These are phyloP conservation scores for fission yeast (Schizosaccharomyces pombe) DNA, from an alignment of 805 yeast genomes.

Conservation along the genomic window DNA sequence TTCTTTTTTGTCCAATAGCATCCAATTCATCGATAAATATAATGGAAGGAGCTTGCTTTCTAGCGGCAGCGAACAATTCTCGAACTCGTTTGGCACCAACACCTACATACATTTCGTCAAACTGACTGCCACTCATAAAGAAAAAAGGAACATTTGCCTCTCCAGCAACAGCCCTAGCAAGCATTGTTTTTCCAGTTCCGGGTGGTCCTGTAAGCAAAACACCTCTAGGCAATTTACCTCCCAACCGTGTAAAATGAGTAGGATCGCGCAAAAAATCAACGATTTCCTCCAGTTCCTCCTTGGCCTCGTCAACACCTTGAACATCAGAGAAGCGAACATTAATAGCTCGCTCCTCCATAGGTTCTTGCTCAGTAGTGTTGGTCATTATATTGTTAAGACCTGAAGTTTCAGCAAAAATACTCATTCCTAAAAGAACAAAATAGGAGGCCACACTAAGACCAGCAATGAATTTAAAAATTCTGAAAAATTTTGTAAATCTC, in stretches of 20 bases:
- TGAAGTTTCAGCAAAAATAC: slow-evolving; percentile 59
- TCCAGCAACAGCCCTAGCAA: slow-evolving; percentile 96
- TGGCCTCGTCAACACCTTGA: slow-evolving; percentile 94
- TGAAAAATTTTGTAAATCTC: slow-evolving; percentile 48
- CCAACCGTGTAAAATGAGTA: slow-evolving; percentile 80
- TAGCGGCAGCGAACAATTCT: slow-evolving; percentile 77
- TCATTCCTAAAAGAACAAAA: slow-evolving; percentile 57
- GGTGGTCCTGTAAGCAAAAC: slow-evolving; percentile 94
- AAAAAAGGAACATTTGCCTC: slow-evolving; percentile 97
- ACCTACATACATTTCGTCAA: slow-evolving; percentile 94
- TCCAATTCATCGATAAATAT: slow-evolving; percentile 93
- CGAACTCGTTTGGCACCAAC: slow-evolving; percentile 97
- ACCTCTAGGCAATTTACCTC: slow-evolving; percentile 95
- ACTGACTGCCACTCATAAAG: slow-evolving; percentile 95
- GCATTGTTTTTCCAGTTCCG: slow-evolving; percentile 91
- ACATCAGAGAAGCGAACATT: slow-evolving; percentile 56
- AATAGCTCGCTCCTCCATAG: slow-evolving; percentile 64
- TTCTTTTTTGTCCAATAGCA: slow-evolving; percentile 95
- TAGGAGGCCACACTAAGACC: slow-evolving; percentile 61
- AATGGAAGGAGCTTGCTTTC: slow-evolving; percentile 89
- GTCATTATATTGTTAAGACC: slow-evolving; percentile 45
- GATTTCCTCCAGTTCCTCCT: slow-evolving; percentile 88
- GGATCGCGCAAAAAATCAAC: slow-evolving; percentile 97
- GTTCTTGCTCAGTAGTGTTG: slow-evolving; percentile 57
- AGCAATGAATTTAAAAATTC: slow-evolving; percentile 73